These are phyloP conservation scores for Hansfordia pulvinata DNA, from an alignment of 2,329 filamentous ascomycete genomes.

Conservation along the genomic window DNA sequence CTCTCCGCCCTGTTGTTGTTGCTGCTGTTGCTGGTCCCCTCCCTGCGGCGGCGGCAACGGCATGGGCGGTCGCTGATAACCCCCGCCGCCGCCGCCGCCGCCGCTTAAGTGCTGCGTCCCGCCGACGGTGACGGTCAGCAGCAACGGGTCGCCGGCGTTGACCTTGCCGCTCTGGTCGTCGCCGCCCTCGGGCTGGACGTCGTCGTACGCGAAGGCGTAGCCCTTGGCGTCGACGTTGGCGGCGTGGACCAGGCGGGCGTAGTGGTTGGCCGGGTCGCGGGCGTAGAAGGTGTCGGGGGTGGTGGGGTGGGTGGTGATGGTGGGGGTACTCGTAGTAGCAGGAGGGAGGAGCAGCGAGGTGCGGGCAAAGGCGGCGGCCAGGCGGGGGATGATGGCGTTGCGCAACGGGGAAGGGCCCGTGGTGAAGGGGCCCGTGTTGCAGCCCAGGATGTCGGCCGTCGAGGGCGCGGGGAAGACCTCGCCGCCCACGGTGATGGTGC, in stretches of 20 bases:
- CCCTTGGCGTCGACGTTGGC: slow-evolving; percentile 38
- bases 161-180: slow-evolving; percentile 42
- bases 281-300: slow-evolving; percentile 21
- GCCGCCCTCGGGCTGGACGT: slow-evolving; percentile 37
- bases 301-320: slow-evolving; percentile 15
- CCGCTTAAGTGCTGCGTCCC: too few relatives aligned
- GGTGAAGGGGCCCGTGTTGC: slow-evolving; percentile 48
- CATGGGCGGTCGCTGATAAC: too few relatives aligned
- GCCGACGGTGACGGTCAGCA: slow-evolving; percentile 37
- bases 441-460: slow-evolving; percentile 52
- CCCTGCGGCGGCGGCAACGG: too few relatives aligned
- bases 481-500: slow-evolving; percentile 21
- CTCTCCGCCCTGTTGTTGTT: too few relatives aligned
- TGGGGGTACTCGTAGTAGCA: too few relatives aligned
- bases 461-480: slow-evolving; percentile 40
- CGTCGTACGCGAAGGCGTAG: slow-evolving; percentile 49
- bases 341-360: slow-evolving; percentile 4
- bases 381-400: slow-evolving; percentile 31
- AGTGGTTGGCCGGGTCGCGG: slow-evolving; percentile 39
- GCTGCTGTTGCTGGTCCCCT: too few relatives aligned
- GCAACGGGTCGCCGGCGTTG: slow-evolving; percentile 31
- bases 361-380: slow-evolving; percentile 14
- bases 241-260: slow-evolving; percentile 40
- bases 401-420: slow-evolving; percentile 22
- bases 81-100: too few relatives aligned